Evolutionary conservation across 495 filamentous ascomycete species (phyloP).

Genomic region (Aspergillus diversus): DNA sequence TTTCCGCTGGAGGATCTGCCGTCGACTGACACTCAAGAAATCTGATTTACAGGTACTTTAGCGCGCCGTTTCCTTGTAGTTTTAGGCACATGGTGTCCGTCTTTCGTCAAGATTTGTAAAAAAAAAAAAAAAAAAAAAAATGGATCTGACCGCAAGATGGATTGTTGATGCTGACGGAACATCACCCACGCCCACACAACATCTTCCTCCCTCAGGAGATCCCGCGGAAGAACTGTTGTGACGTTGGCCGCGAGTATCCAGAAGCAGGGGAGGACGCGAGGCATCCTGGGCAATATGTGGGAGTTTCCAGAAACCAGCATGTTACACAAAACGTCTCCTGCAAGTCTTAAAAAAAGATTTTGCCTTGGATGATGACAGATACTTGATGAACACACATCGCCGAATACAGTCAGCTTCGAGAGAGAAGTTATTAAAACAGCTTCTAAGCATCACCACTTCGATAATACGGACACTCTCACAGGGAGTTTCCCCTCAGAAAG

Average conservation of each 20-base stretch:
- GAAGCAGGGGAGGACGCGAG: background rate
- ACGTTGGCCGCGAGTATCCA: background rate
- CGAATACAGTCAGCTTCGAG: background rate
- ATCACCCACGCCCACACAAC: background rate
- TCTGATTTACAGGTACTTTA: too few species aligned
- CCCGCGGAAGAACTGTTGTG: slow-evolving; percentile 3
- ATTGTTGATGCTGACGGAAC: slow-evolving; percentile 3
- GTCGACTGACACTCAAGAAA: too few species aligned
- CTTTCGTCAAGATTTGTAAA: background rate
- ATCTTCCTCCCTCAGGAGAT: background rate
- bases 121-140: too few species aligned
- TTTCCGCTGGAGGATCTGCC: too few species aligned
- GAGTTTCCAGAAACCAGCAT: slow-evolving; percentile 12
- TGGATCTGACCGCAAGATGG: slow-evolving; percentile 5
- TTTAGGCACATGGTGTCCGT: background rate
- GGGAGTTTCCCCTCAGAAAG: background rate
- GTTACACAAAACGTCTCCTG: background rate
- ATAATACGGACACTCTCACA: background rate
- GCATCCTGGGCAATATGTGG: background rate
- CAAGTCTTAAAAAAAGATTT: slow-evolving; percentile 11
- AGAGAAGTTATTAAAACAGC: slow-evolving; percentile 3
- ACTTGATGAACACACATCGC: background rate
- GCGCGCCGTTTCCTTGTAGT: background rate
- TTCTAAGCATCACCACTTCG: background rate
- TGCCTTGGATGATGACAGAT: background rate